phyloP scores from a whole-genome alignment of 2,329 filamentous ascomycete species.

The Penicillium decumbens region DNA sequence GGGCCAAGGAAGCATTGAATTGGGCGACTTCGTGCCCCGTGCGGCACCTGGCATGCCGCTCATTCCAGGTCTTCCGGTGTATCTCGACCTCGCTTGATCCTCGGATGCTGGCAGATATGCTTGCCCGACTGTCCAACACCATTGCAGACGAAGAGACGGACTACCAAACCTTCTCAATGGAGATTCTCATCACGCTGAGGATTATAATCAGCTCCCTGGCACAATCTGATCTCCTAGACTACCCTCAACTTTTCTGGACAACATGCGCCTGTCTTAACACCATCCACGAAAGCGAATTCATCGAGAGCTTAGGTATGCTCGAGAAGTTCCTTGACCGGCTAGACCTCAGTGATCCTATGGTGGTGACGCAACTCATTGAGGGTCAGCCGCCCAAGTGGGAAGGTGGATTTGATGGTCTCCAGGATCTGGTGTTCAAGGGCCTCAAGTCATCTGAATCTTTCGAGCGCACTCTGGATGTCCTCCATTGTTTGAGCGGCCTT shows the following conservation, averaged over 20 bases:
- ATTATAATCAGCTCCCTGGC: slow-evolving; percentile 84
- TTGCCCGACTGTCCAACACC: slow-evolving; percentile 89
- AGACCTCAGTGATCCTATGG: slow-evolving; percentile 66
- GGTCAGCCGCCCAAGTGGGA: slow-evolving; percentile 85
- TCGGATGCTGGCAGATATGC: slow-evolving; percentile 93
- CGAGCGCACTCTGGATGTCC: slow-evolving; percentile 67
- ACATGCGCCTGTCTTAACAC: slow-evolving; percentile 94
- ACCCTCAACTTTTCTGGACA: slow-evolving; percentile 96
- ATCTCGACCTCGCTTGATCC: slow-evolving; percentile 87
- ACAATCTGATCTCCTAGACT: slow-evolving; percentile 72
- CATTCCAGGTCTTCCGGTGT: slow-evolving; percentile 95
- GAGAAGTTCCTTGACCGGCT: slow-evolving; percentile 80
- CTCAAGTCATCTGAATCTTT: slow-evolving; percentile 80
- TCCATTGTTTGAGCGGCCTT: slow-evolving; percentile 73
- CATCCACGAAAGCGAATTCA: slow-evolving; percentile 91
- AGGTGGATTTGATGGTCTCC: slow-evolving; percentile 78
- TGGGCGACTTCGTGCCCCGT: slow-evolving; percentile 98
- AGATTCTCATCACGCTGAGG: slow-evolving; percentile 90
- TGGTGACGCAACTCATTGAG: slow-evolving; percentile 68
- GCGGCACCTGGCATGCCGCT: slow-evolving; percentile 87
- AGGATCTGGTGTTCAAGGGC: slow-evolving; percentile 84
- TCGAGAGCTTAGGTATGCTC: slow-evolving; percentile 87
- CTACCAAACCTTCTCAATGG: slow-evolving; percentile 96
- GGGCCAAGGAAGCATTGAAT: slow-evolving; percentile 81
- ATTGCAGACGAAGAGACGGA: slow-evolving; percentile 92